A percentile compares a stretch with the other conserved stretches of the same genome.
These are phyloP conservation scores for Leucaena leucocephala DNA, from an alignment of 306 rosid genomes.

Conservation along the genomic window DNA sequence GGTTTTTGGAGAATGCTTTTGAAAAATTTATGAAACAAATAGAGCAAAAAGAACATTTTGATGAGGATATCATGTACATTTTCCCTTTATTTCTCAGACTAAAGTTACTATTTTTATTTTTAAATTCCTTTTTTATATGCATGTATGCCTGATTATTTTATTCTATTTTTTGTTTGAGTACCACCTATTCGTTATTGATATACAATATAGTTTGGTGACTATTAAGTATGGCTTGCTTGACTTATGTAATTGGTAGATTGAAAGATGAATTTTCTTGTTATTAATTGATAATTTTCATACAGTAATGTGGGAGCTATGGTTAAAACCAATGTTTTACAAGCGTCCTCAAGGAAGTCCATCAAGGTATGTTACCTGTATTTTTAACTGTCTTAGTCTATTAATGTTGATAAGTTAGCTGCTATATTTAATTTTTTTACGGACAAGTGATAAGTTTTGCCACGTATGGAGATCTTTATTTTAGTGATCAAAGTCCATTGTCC, in stretches of 20 bases:
- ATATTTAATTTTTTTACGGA: neutral
- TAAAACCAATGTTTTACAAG: constrained; percentile 44
- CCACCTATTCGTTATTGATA: neutral
- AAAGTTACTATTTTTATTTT: neutral
- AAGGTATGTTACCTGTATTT: constrained; percentile 53
- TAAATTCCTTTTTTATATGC: neutral
- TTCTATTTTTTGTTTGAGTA: neutral
- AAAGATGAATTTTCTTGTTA: constrained; percentile 32
- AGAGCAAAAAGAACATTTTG: neutral
- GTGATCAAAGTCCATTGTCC: constrained; percentile 21
- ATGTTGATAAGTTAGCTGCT: constrained; percentile 15
- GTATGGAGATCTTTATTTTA: constrained; percentile 5
- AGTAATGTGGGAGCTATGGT: constrained; percentile 55
- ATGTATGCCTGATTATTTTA: neutral
- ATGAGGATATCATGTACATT: neutral
- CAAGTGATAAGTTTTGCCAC: constrained; percentile 16
- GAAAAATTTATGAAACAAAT: neutral
- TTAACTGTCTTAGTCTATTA: neutral
- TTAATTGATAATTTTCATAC: constrained; percentile 34
- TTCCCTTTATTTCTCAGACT: neutral
- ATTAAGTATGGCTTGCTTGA: constrained; percentile 7
- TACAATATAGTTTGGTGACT: neutral
- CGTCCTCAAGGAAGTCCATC: constrained; percentile 54
- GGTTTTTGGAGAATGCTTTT: constrained; percentile 6
- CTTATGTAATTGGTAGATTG: neutral